phyloP scores from a whole-genome alignment of 176 grass and related monocot genomes.

The Phyllostachys edulis region DNA sequence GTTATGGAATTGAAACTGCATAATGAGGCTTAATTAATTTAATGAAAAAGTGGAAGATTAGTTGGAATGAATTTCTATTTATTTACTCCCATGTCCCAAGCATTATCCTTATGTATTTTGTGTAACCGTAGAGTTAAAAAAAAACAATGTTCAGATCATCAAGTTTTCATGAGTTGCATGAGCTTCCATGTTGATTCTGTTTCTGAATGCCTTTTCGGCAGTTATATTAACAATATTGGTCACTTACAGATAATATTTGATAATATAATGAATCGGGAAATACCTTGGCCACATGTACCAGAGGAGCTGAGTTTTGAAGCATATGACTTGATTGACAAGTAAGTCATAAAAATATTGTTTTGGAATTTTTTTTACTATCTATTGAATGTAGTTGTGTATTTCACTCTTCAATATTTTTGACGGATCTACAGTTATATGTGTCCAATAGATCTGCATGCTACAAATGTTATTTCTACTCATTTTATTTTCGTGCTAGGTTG shows the following conservation, averaged over 20 bases:
- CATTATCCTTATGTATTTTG: neutral
- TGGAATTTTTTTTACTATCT: neutral
- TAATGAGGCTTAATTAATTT: neutral
- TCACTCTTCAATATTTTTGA: neutral
- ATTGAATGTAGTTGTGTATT: neutral
- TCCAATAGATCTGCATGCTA: neutral
- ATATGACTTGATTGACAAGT: constrained; percentile 88
- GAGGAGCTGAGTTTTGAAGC: constrained; percentile 79
- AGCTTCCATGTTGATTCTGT: neutral
- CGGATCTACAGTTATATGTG: neutral
- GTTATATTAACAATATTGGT: neutral
- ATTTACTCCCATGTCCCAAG: neutral
- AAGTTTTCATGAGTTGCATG: neutral
- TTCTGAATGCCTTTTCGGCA: neutral
- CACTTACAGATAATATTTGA: constrained; percentile 87
- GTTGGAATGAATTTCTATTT: neutral
- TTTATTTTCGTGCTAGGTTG: constrained; percentile 43
- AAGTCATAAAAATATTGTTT: constrained; percentile 38
- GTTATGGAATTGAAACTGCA: neutral
- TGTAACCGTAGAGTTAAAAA: neutral
- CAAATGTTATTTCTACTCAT: neutral
- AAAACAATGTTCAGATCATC: neutral
- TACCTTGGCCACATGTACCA: constrained; percentile 88
- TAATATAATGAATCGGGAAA: constrained; percentile 99
- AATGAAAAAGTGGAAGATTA: neutral